Percentiles rank a stretch among this genome's conserved stretches.
Evolutionary conservation across 1,284 basidiomycete genomes (phyloP).

Genomic region (Cystobasidium pallidum): DNA sequence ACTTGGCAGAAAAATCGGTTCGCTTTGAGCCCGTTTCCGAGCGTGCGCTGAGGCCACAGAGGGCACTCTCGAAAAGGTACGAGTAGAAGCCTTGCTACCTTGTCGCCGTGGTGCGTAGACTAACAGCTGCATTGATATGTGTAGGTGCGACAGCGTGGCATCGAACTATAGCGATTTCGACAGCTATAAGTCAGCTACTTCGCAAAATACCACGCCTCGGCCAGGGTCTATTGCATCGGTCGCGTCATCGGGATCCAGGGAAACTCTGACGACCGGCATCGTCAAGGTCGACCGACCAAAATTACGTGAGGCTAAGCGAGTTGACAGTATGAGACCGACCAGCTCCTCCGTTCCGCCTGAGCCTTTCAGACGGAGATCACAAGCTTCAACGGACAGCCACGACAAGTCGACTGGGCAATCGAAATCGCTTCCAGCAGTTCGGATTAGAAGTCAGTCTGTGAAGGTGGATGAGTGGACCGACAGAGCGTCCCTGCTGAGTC

Average conservation of each 20-base stretch:
- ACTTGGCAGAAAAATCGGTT: conserved; percentile 4
- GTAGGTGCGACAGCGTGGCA: conserved; percentile 22
- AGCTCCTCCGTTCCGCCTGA: background rate
- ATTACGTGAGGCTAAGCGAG: conserved; percentile 2
- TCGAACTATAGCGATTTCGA: conserved; percentile 35
- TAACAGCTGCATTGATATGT: background rate
- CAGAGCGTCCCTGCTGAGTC: conserved; percentile 1
- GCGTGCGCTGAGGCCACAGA: background rate
- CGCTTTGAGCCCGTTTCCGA: background rate
- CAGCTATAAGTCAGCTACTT: conserved; percentile 34
- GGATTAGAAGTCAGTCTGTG: conserved; percentile 32
- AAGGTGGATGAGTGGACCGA: conserved; percentile 35
- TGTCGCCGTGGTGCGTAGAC: background rate
- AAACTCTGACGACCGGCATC: conserved; percentile 23
- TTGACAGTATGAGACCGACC: conserved; percentile 2
- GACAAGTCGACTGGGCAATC: background rate
- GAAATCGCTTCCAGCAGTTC: conserved; percentile 1
- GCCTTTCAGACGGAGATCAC: background rate
- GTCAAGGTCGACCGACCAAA: conserved; percentile 27
- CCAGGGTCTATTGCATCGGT: background rate
- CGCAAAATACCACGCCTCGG: background rate
- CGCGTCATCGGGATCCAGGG: background rate
- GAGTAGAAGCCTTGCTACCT: background rate
- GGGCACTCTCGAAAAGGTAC: background rate
- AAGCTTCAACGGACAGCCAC: background rate